A percentile compares a stretch with the other conserved stretches of the same genome.
Conservation (phyloP, 306 rosid genomes). For the Dalbergia cultrata region DNA sequence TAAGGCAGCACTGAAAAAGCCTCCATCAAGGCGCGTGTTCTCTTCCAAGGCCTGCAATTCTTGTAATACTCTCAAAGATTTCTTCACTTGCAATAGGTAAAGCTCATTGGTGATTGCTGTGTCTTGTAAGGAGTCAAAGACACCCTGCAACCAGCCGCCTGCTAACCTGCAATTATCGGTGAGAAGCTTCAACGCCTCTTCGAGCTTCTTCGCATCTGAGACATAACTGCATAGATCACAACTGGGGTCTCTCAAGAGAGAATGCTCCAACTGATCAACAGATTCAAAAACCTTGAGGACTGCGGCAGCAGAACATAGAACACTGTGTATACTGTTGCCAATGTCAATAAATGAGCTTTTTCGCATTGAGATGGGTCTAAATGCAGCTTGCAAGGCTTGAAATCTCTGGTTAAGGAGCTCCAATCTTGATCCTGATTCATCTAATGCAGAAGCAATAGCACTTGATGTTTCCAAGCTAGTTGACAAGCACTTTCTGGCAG, state of each 20-base stretch:
- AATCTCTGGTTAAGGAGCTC: slow-evolving; percentile 54
- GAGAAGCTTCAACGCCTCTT: slow-evolving; percentile 81
- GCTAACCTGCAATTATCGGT: slow-evolving; percentile 70
- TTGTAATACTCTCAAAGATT: slow-evolving; percentile 57
- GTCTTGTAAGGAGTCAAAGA: slow-evolving; percentile 58
- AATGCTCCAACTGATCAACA: slow-evolving; percentile 66
- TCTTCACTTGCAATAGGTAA: slow-evolving; percentile 58
- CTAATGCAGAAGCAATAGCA: slow-evolving; percentile 57
- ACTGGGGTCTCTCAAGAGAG: slow-evolving; percentile 53
- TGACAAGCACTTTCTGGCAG: slow-evolving; percentile 61
- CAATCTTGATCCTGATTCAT: slow-evolving; percentile 65
- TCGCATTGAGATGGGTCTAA: slow-evolving; percentile 41
- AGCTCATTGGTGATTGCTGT: slow-evolving; percentile 48
- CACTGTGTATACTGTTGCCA: slow-evolving; percentile 59
- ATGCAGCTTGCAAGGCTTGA: slow-evolving; percentile 59
- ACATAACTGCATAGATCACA: slow-evolving; percentile 62
- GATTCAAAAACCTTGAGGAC: slow-evolving; percentile 64
- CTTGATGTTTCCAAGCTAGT: slow-evolving; percentile 67
- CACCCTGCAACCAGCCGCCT: slow-evolving; percentile 70
- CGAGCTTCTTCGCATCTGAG: slow-evolving; percentile 63
- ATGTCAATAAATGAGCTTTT: slow-evolving; percentile 48
- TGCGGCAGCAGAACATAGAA: slow-evolving; percentile 73
- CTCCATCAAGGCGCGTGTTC: slow-evolving; percentile 56
- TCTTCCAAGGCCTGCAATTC: slow-evolving; percentile 60
- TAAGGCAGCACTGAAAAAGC: slow-evolving; percentile 72